A percentile compares a stretch with the other conserved stretches of the same genome.
Conservation (phyloP, 805 yeast species). For the Starmerella ratchasimensis region DNA sequence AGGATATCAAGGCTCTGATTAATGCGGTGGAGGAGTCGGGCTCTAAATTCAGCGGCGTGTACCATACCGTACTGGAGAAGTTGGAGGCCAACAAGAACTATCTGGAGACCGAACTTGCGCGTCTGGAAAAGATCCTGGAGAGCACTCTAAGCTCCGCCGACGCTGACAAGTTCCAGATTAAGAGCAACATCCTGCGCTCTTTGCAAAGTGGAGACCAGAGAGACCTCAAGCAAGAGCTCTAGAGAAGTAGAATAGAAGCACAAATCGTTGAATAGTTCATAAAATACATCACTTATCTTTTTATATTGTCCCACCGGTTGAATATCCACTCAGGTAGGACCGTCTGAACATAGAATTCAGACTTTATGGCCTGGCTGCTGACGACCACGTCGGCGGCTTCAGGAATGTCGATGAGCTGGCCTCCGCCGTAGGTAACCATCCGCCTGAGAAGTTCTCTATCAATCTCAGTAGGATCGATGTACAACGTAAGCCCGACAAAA, state of each 20-base stretch:
- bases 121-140: conserved; percentile 34
- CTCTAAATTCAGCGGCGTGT: conserved; percentile 18
- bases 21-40: conserved; percentile 23
- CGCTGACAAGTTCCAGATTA: conserved; percentile 38
- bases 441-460: no score
- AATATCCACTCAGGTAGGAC: background rate
- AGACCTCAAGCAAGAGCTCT: conserved; percentile 21
- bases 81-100: conserved; percentile 25
- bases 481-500: no score
- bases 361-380: no score
- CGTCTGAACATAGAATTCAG: background rate
- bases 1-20: conserved; percentile 11
- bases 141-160: conserved; percentile 30
- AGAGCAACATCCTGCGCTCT: conserved; percentile 37
- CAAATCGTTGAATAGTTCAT: background rate
- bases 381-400: no score
- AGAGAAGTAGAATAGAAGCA: background rate
- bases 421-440: no score
- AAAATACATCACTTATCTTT: background rate
- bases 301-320: background rate
- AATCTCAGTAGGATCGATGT: no score
- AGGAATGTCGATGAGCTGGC: no score
- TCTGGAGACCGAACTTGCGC: conserved; percentile 33
- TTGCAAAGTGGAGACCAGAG: conserved; percentile 15
- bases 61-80: conserved; percentile 24